Conservation (phyloP, 108 stramenopile species). For the Cyclotella cryptica region DNA sequence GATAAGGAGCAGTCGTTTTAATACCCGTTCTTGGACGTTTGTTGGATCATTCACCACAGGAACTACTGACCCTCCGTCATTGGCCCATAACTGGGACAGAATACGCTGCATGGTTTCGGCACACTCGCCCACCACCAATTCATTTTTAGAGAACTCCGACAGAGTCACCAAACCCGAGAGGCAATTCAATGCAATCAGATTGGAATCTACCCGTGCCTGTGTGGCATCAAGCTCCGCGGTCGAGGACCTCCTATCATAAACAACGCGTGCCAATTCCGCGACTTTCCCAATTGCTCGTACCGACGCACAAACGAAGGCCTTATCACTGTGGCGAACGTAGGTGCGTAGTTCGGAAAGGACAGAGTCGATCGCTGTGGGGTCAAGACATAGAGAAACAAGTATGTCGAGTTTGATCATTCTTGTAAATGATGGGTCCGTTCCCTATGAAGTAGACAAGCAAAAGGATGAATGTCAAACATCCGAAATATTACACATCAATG, state of each 20-base stretch:
- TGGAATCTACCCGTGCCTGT: conserved; percentile 64
- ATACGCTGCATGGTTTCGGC: conserved; percentile 89
- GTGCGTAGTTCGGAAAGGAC: conserved; percentile 93
- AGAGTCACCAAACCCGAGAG: conserved; percentile 89
- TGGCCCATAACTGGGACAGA: conserved; percentile 75
- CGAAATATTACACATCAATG: neutral
- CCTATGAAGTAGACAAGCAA: conserved; percentile 43
- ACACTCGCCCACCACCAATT: conserved; percentile 90
- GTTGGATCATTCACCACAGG: conserved; percentile 67
- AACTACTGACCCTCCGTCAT: conserved; percentile 34
- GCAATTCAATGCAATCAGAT: conserved; percentile 81
- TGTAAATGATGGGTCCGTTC: conserved; percentile 92
- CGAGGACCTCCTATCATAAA: conserved; percentile 74
- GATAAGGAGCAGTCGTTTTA: conserved; percentile 77
- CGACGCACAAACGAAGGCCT: conserved; percentile 88
- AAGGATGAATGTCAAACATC: conserved; percentile 4
- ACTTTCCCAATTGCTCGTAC: conserved; percentile 92
- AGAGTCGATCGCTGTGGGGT: conserved; percentile 80
- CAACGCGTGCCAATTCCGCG: conserved; percentile 80
- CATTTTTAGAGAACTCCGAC: conserved; percentile 71
- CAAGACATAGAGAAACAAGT: conserved; percentile 82
- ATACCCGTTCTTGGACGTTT: conserved; percentile 59
- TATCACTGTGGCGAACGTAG: conserved; percentile 91
- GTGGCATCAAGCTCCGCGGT: conserved; percentile 49
- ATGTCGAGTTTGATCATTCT: conserved; percentile 97